These are phyloP conservation scores for Kodamaea plutei DNA, from an alignment of 1,139 yeast species.

Conservation along the genomic window DNA sequence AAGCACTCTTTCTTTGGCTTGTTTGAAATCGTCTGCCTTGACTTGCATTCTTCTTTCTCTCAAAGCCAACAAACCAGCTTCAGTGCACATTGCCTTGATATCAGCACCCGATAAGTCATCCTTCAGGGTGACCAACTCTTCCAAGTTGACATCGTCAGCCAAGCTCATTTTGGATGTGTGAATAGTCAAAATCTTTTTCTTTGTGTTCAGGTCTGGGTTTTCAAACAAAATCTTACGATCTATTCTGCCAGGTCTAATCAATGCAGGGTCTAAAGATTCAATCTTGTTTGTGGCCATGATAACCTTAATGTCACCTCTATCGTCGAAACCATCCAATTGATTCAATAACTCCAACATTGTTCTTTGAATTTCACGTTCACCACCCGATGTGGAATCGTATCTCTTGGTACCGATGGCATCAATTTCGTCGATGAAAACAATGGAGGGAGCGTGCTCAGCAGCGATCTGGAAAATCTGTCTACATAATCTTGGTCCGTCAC, in stretches of 20 bases:
- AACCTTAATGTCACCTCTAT: slow-evolving; percentile 96
- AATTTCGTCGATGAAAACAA: slow-evolving; percentile 97
- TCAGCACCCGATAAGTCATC: slow-evolving; percentile 98
- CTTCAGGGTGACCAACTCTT: slow-evolving; percentile 84
- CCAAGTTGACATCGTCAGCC: slow-evolving; percentile 82
- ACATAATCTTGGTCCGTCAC: slow-evolving; percentile 95
- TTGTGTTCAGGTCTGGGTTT: slow-evolving; percentile 90
- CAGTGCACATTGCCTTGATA: slow-evolving; percentile 96
- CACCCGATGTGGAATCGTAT: slow-evolving; percentile 94
- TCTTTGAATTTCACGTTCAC: slow-evolving; percentile 97
- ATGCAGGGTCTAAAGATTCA: slow-evolving; percentile 94
- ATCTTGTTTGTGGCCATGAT: slow-evolving; percentile 98
- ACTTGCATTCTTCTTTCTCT: slow-evolving; percentile 99
- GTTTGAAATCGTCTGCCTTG: slow-evolving; percentile 88
- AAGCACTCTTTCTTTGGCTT: slow-evolving; percentile 94
- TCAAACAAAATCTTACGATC: slow-evolving; percentile 96
- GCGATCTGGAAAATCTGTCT: slow-evolving; percentile 96
- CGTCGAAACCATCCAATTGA: slow-evolving; percentile 97
- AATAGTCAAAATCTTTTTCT: slow-evolving; percentile 87
- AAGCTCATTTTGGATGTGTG: slow-evolving; percentile 95
- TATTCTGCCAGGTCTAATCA: slow-evolving; percentile 97
- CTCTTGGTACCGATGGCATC: slow-evolving; percentile 99
- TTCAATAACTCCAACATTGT: slow-evolving; percentile 96
- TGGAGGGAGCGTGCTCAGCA: slow-evolving; percentile 95
- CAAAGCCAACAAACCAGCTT: slow-evolving; percentile 92